Evolutionary conservation across 2,329 filamentous ascomycete species (phyloP).

Genomic region (Dactylellina leptospora): DNA sequence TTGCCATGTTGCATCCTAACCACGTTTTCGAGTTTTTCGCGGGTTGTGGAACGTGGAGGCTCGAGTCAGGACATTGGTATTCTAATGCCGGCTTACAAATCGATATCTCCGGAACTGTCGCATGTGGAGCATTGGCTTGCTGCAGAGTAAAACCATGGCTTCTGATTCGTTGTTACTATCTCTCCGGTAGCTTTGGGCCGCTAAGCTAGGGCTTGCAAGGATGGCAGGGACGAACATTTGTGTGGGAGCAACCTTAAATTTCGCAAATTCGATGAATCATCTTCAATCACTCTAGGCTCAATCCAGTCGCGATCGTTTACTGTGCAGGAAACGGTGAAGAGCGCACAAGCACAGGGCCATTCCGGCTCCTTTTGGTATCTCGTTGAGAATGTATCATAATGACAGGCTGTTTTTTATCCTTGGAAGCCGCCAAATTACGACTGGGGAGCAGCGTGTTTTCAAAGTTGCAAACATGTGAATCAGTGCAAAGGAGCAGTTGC

Average conservation of each 20-base stretch:
- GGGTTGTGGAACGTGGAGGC: background rate
- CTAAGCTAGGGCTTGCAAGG: slow-evolving; percentile 12
- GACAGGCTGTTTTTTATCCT: background rate
- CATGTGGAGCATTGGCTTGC: background rate
- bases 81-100: slow-evolving; percentile 45
- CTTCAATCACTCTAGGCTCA: slow-evolving; percentile 15
- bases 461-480: background rate
- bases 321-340: background rate
- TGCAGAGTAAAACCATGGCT: background rate
- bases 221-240: slow-evolving; percentile 8
- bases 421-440: no score
- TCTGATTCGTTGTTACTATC: slow-evolving; percentile 23
- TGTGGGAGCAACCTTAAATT: slow-evolving; percentile 34
- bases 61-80: slow-evolving; percentile 40
- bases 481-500: background rate
- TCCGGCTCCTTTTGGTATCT: background rate
- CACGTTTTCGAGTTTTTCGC: slow-evolving; percentile 10
- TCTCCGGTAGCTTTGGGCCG: slow-evolving; percentile 16
- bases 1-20: slow-evolving; percentile 14
- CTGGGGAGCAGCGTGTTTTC: no score
- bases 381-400: background rate
- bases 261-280: slow-evolving; percentile 41
- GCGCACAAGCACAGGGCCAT: background rate
- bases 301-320: background rate
- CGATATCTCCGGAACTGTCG: slow-evolving; percentile 2